Base-by-base conservation (phyloP, 208 protist species). In the Herpetomonas tarakana region DNA sequence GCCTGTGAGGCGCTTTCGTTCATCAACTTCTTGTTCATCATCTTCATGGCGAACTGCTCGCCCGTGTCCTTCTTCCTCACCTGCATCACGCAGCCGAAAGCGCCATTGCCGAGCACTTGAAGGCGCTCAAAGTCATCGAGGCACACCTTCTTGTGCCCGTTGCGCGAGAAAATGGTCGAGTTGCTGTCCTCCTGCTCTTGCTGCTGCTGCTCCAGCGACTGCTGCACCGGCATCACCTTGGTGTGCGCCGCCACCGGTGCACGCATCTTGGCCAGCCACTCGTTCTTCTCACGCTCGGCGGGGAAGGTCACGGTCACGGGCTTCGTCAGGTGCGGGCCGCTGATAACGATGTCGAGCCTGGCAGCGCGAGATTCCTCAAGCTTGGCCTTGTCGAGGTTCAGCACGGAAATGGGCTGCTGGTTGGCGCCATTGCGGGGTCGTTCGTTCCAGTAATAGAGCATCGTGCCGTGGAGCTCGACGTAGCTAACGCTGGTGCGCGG, bases 21-120 rank as follows among this genome's bases (percentile, higher is more conserved):
- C 39, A 91, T 73, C 21, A 83, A 46, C 39, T 87, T 68, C 65
- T 91, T 91, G 67, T 78, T 81, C 81, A 95, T 91, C 65, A 86
- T 75, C 78, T 97, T 97, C 84, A 97, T 94, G 24, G 96, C 96
- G 61, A 86, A 98, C n/a, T 76, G 41, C 56, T 93, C 81, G 21
- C 72, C 65, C 7, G 81, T 94, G 58, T 83, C 82, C 60, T 87
- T 96, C 74, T 96, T 91, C 14, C 59, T 47, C 2, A 98, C 96
- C 50, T 93, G 77, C 65, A 85, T 96, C 41, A 98, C 96, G 38
- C 80, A 74, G 16, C 94, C 93, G 52, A 98, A 97, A 27, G 96
- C 92, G 26, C 96, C 96, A 35, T 76, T 73, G 19, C 96, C 96
- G 14, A 98, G 69, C 19, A 97, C 81, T n/a, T 75, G 58, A 16